phyloP scores from a whole-genome alignment of 1,284 basidiomycete genomes.

The Wolfiporia cocos region DNA sequence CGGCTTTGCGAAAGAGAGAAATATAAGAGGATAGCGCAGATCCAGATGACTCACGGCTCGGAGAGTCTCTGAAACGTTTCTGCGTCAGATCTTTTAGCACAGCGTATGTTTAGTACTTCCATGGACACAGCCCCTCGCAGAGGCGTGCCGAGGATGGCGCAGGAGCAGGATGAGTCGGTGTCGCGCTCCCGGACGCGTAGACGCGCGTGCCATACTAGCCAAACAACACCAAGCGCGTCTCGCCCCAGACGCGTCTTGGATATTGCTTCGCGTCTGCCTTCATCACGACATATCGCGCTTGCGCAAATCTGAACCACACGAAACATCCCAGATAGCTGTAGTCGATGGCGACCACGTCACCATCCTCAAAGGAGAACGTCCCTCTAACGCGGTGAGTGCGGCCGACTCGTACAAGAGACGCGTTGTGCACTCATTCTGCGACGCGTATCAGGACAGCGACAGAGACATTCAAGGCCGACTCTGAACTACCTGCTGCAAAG shows the following conservation, averaged over 20 bases:
- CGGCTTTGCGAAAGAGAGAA: no score
- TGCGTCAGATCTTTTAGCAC: no score
- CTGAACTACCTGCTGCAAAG: slow-evolving; percentile 44
- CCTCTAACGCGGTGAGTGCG: slow-evolving; percentile 19
- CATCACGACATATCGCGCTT: slow-evolving; percentile 1
- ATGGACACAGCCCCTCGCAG: no score
- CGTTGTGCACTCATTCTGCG: slow-evolving; percentile 1
- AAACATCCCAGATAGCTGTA: no score
- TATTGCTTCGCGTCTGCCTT: slow-evolving; percentile 2
- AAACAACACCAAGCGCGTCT: slow-evolving; percentile 25
- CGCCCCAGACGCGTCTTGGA: slow-evolving; percentile 11
- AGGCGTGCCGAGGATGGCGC: no score
- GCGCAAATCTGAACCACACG: no score
- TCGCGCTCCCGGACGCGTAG: no score
- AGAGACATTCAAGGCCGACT: slow-evolving; percentile 18
- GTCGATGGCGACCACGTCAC: slow-evolving; percentile 13
- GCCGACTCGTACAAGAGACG: background rate
- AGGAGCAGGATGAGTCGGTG: no score
- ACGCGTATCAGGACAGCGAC: slow-evolving; percentile 10
- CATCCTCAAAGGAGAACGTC: slow-evolving; percentile 24
- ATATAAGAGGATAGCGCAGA: no score
- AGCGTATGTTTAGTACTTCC: no score
- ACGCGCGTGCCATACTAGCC: slow-evolving; percentile 2
- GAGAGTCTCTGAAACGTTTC: no score
- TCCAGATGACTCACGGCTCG: no score